Evolutionary conservation across 257 asterid species (phyloP), one percentile per base, ranked within the genome.

Genomic region (Jacaranda mimosifolia): DNA sequence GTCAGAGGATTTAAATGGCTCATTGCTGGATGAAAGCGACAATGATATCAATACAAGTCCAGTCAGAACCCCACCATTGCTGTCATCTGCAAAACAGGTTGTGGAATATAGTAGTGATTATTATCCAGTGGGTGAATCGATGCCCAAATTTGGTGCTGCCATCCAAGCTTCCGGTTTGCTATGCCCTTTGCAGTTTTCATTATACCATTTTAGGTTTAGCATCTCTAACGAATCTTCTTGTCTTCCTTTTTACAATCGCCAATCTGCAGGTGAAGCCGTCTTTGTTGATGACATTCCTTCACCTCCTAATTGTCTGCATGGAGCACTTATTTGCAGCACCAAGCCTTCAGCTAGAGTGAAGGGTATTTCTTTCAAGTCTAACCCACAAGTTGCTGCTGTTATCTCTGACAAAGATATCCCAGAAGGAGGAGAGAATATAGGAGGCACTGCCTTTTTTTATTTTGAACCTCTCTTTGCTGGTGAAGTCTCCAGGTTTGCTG

Each of bases 201-300:
- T 52, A 70, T 76, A 15, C 35, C 19, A 43, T 36, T 69, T 68
- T 67, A 67, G 83, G 21, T 64, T 57, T 26, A 57, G 39, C 57
- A 38, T 40, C 35, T 43, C 32, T 58, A 12, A 17, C 21, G 51
- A 7, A 55, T 55, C 48, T 36, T 5, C 13, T 76, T 4, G 6
- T 4, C 11, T 36, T 19, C 7, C 32, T 57, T 3, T 9, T 42
- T 42, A 5, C 46, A 42, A 42, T 42, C 7, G 0, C 9, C 46
- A 42, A 26, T 26, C 32, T 14, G 13, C 81, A 91, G 97, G 97
- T 69, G 97, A 91, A 78, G 97, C 94, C 46, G 92, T 89, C 13
- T 91, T 67, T 76, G 92, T 89, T 40, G 97, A 89, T 83, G 97
- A 91, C 81, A 85, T 89, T 72, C 97, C 97, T 3, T 84, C 95